Percentiles rank a stretch among this genome's conserved stretches.
These are phyloP conservation scores for Boletus bicolor DNA, from an alignment of 768 basidiomycete genomes.

Conservation along the genomic window DNA sequence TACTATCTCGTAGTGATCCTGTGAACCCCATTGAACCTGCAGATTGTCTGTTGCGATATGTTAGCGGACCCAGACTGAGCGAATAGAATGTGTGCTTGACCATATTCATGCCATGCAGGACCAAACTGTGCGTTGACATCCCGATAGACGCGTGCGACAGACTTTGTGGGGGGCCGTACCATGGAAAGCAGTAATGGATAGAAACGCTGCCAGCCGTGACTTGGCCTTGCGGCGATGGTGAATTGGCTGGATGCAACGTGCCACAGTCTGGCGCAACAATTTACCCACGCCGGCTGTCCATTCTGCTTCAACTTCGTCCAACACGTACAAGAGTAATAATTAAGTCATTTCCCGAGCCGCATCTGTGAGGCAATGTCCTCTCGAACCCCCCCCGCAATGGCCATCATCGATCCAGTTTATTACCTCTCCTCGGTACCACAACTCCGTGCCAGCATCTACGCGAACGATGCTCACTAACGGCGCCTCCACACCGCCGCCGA, in stretches of 20 bases:
- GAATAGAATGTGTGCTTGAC: constrained; percentile 40
- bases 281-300: constrained; percentile 29
- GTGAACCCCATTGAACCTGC: constrained; percentile 95
- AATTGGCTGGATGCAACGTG: constrained; percentile 16
- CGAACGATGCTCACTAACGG: constrained; percentile 38
- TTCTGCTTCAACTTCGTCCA: background rate
- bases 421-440: constrained; percentile 48
- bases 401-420: constrained; percentile 57
- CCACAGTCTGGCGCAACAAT: constrained; percentile 3
- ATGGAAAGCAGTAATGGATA: constrained; percentile 37
- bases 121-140: constrained; percentile 88
- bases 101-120: constrained; percentile 94
- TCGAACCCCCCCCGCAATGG: constrained; percentile 43
- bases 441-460: constrained; percentile 48
- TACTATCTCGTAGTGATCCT: constrained; percentile 98
- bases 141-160: constrained; percentile 81
- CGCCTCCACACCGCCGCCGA: background rate
- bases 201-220: constrained; percentile 12
- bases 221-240: constrained; percentile 8
- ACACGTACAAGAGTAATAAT: background rate
- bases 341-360: background rate
- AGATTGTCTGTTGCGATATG: constrained; percentile 67
- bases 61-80: constrained; percentile 10
- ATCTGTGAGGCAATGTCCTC: constrained; percentile 10
- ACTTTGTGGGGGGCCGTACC: constrained; percentile 72